Base-by-base conservation (phyloP, 2,329 filamentous ascomycete species). In the Sclerotinia spermophila region DNA sequence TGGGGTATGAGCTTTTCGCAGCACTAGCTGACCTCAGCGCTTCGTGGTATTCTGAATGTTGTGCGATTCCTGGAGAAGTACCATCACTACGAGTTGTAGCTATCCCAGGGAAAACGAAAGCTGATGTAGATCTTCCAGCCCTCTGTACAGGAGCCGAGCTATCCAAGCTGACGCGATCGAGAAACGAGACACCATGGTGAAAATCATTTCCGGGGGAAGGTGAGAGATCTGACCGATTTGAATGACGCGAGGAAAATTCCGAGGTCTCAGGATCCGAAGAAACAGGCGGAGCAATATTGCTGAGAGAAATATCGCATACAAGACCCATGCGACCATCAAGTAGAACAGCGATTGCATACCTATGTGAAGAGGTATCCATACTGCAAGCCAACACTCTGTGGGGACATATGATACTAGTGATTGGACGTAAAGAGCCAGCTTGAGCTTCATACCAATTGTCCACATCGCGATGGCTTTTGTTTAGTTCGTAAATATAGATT, bases 301-400 rank as follows among this genome's bases (percentile, higher is more conserved):
- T 64, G 2, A 75, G 71, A 62, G 78, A 78, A 17, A 89, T 79
- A 66, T 90, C 86, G 74, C 84, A 89, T 1, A 91, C 83, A 77
- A 90, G 83, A 5, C 87, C 89, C 76, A 87, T 82, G 3, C 89
- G 84, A 10, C 86, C 87, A 72, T 87, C 84, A 61, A 91, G 81
- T 13, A 91, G 80, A 42, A 86, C 84, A 24, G 87, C 88, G 67
- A 90, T 81, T 10, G 86, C 83, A 74, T 86, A 83, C 58, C 83
- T 82, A 13, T 84, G 81, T 3, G 82, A 84, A 6, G 85, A 88
- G 0, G 86, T 87, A 77, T 91, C 87, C 83, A 91, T 89, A 72
- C 86, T 87, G 74, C 87, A 86, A 4, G 85, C 83, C 8, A 91
- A 77, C 3, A 90, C 85, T 59, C 84, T 81, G 24, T 83, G 81